These are phyloP conservation scores for Mortierella sp. DNA, from an alignment of 371 early-diverging fungal species.

Conservation along the genomic window DNA sequence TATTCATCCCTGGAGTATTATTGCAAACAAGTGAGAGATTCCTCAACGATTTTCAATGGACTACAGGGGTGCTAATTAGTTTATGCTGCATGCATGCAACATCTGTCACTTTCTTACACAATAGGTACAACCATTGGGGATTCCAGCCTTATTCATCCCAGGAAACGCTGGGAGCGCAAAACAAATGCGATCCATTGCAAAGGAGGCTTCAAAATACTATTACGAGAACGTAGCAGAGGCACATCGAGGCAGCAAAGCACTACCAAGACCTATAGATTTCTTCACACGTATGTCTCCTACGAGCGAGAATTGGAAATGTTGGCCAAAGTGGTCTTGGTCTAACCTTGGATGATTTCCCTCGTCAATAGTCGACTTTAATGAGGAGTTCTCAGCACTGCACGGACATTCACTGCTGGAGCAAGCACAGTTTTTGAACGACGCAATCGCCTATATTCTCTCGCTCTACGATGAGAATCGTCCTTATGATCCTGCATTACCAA, in stretches of 20 bases:
- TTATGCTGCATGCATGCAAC: too few species aligned
- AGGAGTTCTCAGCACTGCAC: constrained; percentile 92
- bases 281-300: constrained; percentile 90
- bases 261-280: constrained; percentile 78
- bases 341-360: too few species aligned
- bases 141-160: constrained; percentile 94
- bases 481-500: constrained; percentile 55
- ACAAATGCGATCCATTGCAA: constrained; percentile 91
- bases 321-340: neutral
- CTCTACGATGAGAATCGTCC: constrained; percentile 60
- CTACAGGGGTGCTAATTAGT: too few species aligned
- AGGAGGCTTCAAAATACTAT: constrained; percentile 74
- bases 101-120: neutral
- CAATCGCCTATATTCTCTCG: constrained; percentile 84
- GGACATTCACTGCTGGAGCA: constrained; percentile 85
- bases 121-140: constrained; percentile 69
- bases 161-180: constrained; percentile 95
- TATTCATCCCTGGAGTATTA: too few species aligned
- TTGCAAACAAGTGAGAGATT: too few species aligned
- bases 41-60: too few species aligned
- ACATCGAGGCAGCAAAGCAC: constrained; percentile 38
- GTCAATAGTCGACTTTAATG: constrained; percentile 85
- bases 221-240: constrained; percentile 61
- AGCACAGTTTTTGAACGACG: constrained; percentile 89
- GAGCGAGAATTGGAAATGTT: neutral